These are phyloP conservation scores for Onygena corvina DNA, from an alignment of 2,329 filamentous ascomycete genomes.

Conservation along the genomic window DNA sequence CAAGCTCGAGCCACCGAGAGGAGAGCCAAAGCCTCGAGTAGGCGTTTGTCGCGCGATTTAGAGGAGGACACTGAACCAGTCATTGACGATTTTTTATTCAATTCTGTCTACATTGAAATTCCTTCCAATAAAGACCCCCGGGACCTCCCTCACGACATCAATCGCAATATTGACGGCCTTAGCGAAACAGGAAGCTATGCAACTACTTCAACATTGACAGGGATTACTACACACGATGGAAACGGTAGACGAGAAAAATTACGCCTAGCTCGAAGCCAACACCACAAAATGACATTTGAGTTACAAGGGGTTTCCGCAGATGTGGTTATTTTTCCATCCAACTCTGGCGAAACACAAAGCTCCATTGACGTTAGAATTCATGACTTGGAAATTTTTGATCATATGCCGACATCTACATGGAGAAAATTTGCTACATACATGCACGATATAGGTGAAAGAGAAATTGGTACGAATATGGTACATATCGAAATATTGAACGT, in stretches of 20 bases:
- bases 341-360: conserved; percentile 68
- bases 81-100: conserved; percentile 93
- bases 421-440: conserved; percentile 95
- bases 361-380: conserved; percentile 73
- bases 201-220: conserved; percentile 48
- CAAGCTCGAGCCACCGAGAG: conserved; percentile 71
- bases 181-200: conserved; percentile 86
- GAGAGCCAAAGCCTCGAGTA: conserved; percentile 46
- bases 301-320: conserved; percentile 74
- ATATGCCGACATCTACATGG: conserved; percentile 92
- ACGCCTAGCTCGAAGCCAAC: conserved; percentile 69
- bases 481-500: conserved; percentile 82
- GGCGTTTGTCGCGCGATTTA: conserved; percentile 46
- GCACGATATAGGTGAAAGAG: conserved; percentile 70
- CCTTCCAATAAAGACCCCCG: conserved; percentile 73
- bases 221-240: conserved; percentile 25
- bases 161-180: conserved; percentile 72
- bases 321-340: conserved; percentile 64
- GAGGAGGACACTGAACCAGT: conserved; percentile 65
- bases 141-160: conserved; percentile 72
- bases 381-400: conserved; percentile 83
- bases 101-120: conserved; percentile 95
- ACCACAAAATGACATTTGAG: conserved; percentile 93
- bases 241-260: conserved; percentile 46
- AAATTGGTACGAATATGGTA: conserved; percentile 78